Base-by-base conservation (phyloP, 2,329 filamentous ascomycete genomes). In the Tetracladium maxilliforme region DNA sequence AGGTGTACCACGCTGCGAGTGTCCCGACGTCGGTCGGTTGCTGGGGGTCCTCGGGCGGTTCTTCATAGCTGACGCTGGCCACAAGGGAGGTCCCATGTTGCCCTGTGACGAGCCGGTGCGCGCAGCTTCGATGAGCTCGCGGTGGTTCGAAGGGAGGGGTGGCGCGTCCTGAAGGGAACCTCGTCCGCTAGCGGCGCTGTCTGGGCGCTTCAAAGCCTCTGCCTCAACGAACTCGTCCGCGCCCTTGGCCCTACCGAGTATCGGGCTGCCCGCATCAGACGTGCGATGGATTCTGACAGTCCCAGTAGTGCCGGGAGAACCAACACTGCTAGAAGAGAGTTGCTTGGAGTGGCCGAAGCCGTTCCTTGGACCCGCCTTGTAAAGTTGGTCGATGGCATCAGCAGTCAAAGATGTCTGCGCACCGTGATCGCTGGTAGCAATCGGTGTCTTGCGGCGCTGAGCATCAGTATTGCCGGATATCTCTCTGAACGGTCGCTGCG, bases 371-470 rank as follows among this genome's bases (percentile, higher is more conserved):
- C n/a, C n/a, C n/a, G n/a, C n/a, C n/a, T n/a, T n/a, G n/a, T n/a
- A n/a, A n/a, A 93, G 61, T 28, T 70, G 65, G 37, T 93, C 84
- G 34, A 93, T 82, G 28, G 78, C 73, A 24, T 78, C 69, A 0
- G 80, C 69, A n/a, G 83, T 92, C 16, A 94, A 58, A 19, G 76
- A 63, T 14, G 86, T 94, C 51, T 94, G 87, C 10, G 79, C 77
- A 26, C 74, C 69, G 36, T 78, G 75, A 39, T 92, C 82, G 12
- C 61, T 54, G 32, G 63, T 76, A 27, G 53, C 47, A 20, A 53
- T 33, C 13, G 34, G 39, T 39, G 56, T 63, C 29, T 54, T 57
- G 6, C 35, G 24, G 14, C 51, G 39, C 12, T 52, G 53, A 25
- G 48, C 40, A 30, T 47, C 51, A 4, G 58, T 49, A 40, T 78